phyloP scores from a whole-genome alignment of 805 yeast genomes.

The Schizosaccharomyces lindneri region DNA sequence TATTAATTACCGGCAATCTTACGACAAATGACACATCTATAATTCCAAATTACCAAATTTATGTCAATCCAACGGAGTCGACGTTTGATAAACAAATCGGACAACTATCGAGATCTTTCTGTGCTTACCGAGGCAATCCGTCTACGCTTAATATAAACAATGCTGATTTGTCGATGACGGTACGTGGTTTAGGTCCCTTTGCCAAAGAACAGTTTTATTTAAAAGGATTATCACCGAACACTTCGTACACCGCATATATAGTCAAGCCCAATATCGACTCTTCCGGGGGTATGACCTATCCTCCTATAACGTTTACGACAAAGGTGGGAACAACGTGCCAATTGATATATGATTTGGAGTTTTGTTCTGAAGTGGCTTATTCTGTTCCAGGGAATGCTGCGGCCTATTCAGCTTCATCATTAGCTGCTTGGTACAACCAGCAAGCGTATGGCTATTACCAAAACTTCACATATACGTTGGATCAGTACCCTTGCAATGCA shows the following conservation, averaged over 20 bases:
- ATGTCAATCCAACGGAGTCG: not conserved
- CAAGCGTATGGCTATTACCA: constrained; percentile 29
- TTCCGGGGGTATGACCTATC: constrained; percentile 40
- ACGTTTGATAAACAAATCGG: not conserved
- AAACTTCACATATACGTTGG: constrained; percentile 53
- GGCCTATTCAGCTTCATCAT: constrained; percentile 13
- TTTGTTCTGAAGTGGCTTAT: constrained; percentile 65
- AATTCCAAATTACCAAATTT: not conserved
- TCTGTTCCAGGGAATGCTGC: constrained; percentile 42
- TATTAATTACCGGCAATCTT: not conserved
- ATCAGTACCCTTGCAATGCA: constrained; percentile 48
- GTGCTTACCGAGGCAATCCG: not conserved
- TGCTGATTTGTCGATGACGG: constrained; percentile 1
- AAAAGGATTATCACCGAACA: constrained; percentile 31
- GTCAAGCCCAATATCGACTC: constrained; percentile 21
- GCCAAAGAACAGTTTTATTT: constrained; percentile 33
- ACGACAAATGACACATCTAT: not conserved
- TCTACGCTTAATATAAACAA: not conserved
- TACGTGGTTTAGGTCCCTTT: not conserved
- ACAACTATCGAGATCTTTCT: not conserved
- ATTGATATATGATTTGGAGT: constrained; percentile 45
- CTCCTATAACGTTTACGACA: constrained; percentile 26
- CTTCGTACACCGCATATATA: constrained; percentile 40
- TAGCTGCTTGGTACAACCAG: constrained; percentile 33
- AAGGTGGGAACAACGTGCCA: constrained; percentile 34